Percentiles rank a stretch among this genome's conserved stretches.
Evolutionary conservation across 805 yeast genomes (phyloP).

Genomic region (Cyberlindnera lachancei): DNA sequence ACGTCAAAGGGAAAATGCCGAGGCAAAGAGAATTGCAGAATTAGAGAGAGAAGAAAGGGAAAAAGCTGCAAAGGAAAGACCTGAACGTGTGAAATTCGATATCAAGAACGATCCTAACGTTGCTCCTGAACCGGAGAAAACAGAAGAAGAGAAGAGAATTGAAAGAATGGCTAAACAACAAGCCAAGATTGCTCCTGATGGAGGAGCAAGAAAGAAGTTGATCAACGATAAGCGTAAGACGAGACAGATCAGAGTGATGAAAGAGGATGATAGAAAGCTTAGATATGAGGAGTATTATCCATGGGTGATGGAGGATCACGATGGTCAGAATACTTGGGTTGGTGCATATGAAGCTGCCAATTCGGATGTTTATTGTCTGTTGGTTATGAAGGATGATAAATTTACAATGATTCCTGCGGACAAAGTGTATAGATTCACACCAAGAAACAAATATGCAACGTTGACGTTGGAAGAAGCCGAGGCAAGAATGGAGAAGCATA

Average conservation of each 20-base stretch:
- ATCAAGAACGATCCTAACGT: constrained; percentile 18
- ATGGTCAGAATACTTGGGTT: constrained; percentile 89
- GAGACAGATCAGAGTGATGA: constrained; percentile 71
- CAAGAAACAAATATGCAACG: constrained; percentile 88
- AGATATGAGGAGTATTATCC: constrained; percentile 96
- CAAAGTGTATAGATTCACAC: constrained; percentile 88
- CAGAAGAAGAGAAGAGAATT: constrained; percentile 31
- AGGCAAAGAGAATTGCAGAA: constrained; percentile 23
- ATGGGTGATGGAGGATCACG: constrained; percentile 97
- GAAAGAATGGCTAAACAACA: constrained; percentile 28
- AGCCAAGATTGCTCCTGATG: constrained; percentile 86
- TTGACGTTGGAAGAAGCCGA: constrained; percentile 95
- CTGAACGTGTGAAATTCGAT: constrained; percentile 8
- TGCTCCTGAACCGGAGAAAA: constrained; percentile 25
- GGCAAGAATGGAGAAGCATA: constrained; percentile 78
- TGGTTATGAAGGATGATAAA: constrained; percentile 63
- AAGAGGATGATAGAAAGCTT: constrained; percentile 74
- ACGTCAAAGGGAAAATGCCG: constrained; percentile 42
- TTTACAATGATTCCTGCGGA: constrained; percentile 94
- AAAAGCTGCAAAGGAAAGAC: constrained; percentile 13
- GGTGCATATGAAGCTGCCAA: constrained; percentile 90
- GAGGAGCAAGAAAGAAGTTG: constrained; percentile 69
- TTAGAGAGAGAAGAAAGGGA: constrained; percentile 23
- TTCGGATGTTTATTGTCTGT: constrained; percentile 75
- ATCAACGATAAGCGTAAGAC: constrained; percentile 72